These are phyloP conservation scores for Macroventuria anomochaeta DNA, from an alignment of 2,329 filamentous ascomycete genomes.

Conservation along the genomic window DNA sequence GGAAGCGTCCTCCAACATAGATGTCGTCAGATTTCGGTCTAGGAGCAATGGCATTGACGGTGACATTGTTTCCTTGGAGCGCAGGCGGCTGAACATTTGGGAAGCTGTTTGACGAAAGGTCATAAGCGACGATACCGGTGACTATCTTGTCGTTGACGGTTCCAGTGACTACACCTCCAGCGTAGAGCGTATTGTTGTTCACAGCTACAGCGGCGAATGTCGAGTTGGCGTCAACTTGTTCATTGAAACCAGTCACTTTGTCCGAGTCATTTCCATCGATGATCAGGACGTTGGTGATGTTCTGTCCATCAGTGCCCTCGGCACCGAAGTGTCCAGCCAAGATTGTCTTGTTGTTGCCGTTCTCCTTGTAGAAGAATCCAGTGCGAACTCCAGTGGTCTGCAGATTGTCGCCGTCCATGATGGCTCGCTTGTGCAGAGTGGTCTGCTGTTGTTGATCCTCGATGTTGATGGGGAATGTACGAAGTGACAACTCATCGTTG, in stretches of 20 bases:
- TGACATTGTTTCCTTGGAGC: conserved; percentile 71
- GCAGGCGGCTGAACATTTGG: conserved; percentile 73
- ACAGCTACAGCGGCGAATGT: conserved; percentile 72
- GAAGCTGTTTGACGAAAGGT: conserved; percentile 71
- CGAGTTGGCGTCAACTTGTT: conserved; percentile 72
- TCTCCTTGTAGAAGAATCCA: conserved; percentile 76
- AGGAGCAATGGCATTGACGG: conserved; percentile 77
- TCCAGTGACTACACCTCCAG: conserved; percentile 81
- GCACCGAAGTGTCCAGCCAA: conserved; percentile 86
- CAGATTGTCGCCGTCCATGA: conserved; percentile 52
- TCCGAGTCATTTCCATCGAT: conserved; percentile 76
- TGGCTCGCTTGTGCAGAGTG: conserved; percentile 51
- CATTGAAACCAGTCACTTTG: conserved; percentile 71
- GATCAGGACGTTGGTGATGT: conserved; percentile 80
- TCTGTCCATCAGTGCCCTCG: conserved; percentile 69
- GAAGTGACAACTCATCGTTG: conserved; percentile 39
- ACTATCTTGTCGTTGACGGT: conserved; percentile 67
- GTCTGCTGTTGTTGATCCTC: conserved; percentile 37
- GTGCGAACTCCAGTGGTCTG: conserved; percentile 73
- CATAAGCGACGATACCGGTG: conserved; percentile 79
- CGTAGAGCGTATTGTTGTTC: conserved; percentile 67
- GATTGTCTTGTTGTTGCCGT: conserved; percentile 79
- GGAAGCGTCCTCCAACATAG: conserved; percentile 86
- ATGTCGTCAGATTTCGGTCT: conserved; percentile 75
- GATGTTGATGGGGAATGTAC: conserved; percentile 54